These are phyloP conservation scores for Berberis vulgaris DNA, from an alignment of 164 flowering plant species.

Conservation along the genomic window DNA sequence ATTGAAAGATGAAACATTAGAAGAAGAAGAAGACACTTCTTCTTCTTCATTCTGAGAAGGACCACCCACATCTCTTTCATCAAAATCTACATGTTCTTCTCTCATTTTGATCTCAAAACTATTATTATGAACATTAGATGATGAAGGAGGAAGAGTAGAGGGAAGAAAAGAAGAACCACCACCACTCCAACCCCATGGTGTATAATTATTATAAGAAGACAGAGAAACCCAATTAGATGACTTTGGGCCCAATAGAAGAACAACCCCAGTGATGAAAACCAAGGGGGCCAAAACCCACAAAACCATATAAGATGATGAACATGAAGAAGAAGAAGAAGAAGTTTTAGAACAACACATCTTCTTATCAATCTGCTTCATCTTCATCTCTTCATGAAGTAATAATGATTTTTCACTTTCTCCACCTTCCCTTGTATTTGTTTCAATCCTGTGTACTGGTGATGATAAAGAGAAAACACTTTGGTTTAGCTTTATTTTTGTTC, in stretches of 20 bases:
- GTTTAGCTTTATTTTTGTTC: too few relatives aligned
- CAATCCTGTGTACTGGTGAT: too few relatives aligned
- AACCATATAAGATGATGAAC: slow-evolving; percentile 23
- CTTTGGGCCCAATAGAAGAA: slow-evolving; percentile 20
- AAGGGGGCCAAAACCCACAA: slow-evolving; percentile 29
- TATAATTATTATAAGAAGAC: background rate
- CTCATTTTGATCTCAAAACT: background rate
- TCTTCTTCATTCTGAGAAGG: slow-evolving; percentile 7
- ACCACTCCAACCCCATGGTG: slow-evolving; percentile 14
- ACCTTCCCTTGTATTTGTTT: too few relatives aligned
- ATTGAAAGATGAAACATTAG: slow-evolving; percentile 3
- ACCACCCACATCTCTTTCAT: slow-evolving; percentile 3
- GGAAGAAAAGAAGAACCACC: too few relatives aligned
- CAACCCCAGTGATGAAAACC: slow-evolving; percentile 18
- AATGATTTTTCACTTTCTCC: background rate
- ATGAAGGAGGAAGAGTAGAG: slow-evolving; percentile 2
- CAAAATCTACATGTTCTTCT: slow-evolving; percentile 4
- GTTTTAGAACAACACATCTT: background rate
- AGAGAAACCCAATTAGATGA: slow-evolving; percentile 17
- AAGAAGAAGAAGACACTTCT: too few relatives aligned
- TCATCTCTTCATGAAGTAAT: background rate
- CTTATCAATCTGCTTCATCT: background rate
- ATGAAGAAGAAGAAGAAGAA: slow-evolving; percentile 4
- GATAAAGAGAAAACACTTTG: too few relatives aligned
- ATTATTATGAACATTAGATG: background rate